These are phyloP conservation scores for Tylopilus subfusipes DNA, from an alignment of 768 basidiomycete species.

Conservation along the genomic window DNA sequence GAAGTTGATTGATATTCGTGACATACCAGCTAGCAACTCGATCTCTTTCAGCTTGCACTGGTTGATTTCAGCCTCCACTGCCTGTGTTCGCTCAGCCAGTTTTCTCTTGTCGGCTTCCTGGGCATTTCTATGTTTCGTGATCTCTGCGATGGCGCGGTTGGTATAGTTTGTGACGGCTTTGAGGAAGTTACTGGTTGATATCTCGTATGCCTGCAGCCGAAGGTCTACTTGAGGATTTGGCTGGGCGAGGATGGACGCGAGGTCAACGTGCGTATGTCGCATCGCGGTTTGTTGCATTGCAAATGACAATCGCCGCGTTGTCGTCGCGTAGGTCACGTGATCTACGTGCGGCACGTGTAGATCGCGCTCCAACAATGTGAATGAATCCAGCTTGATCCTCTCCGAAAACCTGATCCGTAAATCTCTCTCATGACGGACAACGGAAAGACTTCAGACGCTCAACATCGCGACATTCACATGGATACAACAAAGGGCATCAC, in stretches of 20 bases:
- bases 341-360: constrained; percentile 1
- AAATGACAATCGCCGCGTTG: background rate
- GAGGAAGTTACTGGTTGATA: constrained; percentile 67
- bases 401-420: background rate
- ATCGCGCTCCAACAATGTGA: background rate
- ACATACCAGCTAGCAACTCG: constrained; percentile 71
- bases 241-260: constrained; percentile 52
- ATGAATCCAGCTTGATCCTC: background rate
- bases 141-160: constrained; percentile 62
- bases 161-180: constrained; percentile 72
- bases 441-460: constrained; percentile 17
- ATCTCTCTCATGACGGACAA: constrained; percentile 10
- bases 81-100: constrained; percentile 55
- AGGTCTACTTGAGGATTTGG: constrained; percentile 63
- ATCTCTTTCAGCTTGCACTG: constrained; percentile 77
- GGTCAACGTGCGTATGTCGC: constrained; percentile 54
- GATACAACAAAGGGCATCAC: constrained; percentile 67
- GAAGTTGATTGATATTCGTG: background rate
- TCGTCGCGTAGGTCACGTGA: constrained; percentile 26
- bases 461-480: constrained; percentile 68
- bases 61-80: constrained; percentile 66
- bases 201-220: constrained; percentile 55
- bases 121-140: constrained; percentile 61
- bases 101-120: constrained; percentile 64
- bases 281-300: constrained; percentile 3